Evolutionary conservation across 768 basidiomycete species (phyloP), one percentile per base, ranked within the genome.

Genomic region (Boletus subcaerulescens): DNA sequence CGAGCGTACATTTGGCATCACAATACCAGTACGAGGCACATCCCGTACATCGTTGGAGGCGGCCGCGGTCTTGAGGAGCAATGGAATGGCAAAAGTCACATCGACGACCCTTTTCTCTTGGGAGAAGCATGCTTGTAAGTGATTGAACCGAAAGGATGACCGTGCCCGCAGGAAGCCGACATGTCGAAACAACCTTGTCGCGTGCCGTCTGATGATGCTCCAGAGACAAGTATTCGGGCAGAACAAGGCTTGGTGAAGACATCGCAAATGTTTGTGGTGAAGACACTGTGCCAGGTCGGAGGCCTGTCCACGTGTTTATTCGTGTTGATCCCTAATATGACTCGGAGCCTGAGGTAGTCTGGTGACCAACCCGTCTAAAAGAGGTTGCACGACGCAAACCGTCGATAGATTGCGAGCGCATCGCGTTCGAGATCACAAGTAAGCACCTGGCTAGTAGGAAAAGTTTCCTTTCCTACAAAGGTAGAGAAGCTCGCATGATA

Each of bases 1-100:
- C 48, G 48, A 49, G 62, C 81, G 68, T 66, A 91, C 90, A 93
- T 67, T 73, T 60, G 22, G 73, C 58, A 58, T 79, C 77, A 60
- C 90, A 93, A 63, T 93, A 93, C 80, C 82, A 90, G 64, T 86
- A 88, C 0, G 79, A 77, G 15, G 77, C 80, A 60, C 90, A 91
- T 13, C 84, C 82, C 5, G 81, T 77, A 59, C 89, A 92, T 65
- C 75, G 77, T 57, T 73, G 79, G 42, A 90, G 74, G 33, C 55
- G 63, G 13, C 59, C 57, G 17, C 48, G 52, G 55, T 36, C 71
- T 65, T 18, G 56, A 22, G 66, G 57, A 4, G 73, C 61, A 5
- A 68, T 49, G 4, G 71, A 70, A 59, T 84, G 79, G 62, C 89
- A 91, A 26, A 70, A 65, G 64, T 92, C 89, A 60, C 90, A 92